Base-by-base conservation (phyloP, 2,329 filamentous ascomycete species). In the Diaporthe citrichinensis region DNA sequence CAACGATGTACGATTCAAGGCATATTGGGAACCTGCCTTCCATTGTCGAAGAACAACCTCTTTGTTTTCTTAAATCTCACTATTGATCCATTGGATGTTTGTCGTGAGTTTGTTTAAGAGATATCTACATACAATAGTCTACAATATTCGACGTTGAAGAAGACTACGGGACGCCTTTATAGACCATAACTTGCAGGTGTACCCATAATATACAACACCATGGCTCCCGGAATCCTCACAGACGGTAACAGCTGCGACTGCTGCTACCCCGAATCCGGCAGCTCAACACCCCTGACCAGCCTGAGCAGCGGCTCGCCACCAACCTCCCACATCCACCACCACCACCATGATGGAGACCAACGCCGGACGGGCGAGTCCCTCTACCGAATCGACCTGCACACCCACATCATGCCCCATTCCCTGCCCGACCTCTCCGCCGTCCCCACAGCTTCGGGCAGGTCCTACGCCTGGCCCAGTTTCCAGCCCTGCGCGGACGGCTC, bases 381-480 rank as follows among this genome's bases (percentile, higher is more conserved):
- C 39, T 84, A 81, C 78, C 80, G 83, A 53, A 83, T 84, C 77
- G 82, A 84, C 71, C 82, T 83, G 55, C 83, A 84, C 79, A 84
- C 83, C 1, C 83, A 84, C 77, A 83, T 84, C 71, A 84, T 84
- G 83, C 83, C 83, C 15, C 75, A 79, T 3, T 79, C 80, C 9
- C 84, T 88, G 10, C 80, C 83, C 15, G 87, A 79, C 53, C 84
- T 86, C 61, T 84, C 80, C 73, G 84, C 85, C 76, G 86, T 88
- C 67, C 85, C 86, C n/a, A 84, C 85, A 79, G 86, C 85, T 17
- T 39, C 46, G 12, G 85, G 83, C 39, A 85, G 81, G 3, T 83
- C 85, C 78, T 86, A 81, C 76, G 77, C 80, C 49, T 83, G 80
- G 82, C 80, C 82, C 1, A 77, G 78, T 46, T 79, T 83, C 76